Conservation (phyloP, 495 filamentous ascomycete species). For the Darksidea phi region DNA sequence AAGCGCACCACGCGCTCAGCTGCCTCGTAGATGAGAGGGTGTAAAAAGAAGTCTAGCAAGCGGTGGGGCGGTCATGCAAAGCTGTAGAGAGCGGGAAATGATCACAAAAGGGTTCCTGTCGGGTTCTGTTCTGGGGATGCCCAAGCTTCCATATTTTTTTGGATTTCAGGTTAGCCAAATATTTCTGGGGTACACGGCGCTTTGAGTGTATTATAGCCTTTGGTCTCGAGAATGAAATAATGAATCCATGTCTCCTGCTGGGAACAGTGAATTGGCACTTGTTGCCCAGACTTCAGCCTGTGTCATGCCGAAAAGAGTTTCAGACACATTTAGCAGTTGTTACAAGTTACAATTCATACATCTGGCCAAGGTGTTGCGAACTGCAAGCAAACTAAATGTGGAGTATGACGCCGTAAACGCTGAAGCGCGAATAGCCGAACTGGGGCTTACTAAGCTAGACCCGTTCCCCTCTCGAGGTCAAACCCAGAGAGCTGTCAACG, state of each 20-base stretch:
- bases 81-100: background rate
- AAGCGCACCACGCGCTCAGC: constrained; percentile 58
- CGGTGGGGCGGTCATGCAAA: background rate
- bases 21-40: constrained; percentile 25
- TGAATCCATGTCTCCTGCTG: background rate
- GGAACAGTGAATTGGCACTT: no score
- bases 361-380: no score
- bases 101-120: constrained; percentile 15
- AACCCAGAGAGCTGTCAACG: no score
- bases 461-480: no score
- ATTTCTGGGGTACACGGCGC: constrained; percentile 15
- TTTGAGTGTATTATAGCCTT: constrained; percentile 35
- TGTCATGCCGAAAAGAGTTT: no score
- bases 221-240: constrained; percentile 25
- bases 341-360: no score
- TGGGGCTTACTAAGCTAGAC: no score
- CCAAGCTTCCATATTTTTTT: constrained; percentile 7
- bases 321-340: no score
- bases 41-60: background rate
- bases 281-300: no score
- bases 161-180: constrained; percentile 22
- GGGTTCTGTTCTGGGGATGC: constrained; percentile 2
- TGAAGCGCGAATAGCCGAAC: no score
- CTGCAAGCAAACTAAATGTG: no score
- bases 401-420: no score